Conservation (phyloP, 2,329 filamentous ascomycete species). For the Monilinia vaccinii-corymbosi region DNA sequence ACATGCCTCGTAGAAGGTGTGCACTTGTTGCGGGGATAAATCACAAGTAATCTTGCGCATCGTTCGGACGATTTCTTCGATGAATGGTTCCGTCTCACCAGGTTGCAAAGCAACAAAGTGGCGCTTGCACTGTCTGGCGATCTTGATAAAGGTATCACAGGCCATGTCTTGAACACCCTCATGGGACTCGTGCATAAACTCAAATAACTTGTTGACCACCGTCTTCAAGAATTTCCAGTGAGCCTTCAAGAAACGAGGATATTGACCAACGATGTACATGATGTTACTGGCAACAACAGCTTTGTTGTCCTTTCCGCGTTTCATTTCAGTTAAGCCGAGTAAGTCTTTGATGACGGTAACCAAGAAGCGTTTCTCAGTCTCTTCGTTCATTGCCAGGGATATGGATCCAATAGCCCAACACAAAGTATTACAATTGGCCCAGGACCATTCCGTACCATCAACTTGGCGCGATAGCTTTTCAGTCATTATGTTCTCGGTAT, state of each 20-base stretch:
- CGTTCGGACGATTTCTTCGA: conserved; percentile 94
- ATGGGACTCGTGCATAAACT: conserved; percentile 99
- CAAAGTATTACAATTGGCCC: conserved; percentile 98
- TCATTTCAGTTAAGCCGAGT: conserved; percentile 95
- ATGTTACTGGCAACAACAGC: conserved; percentile 98
- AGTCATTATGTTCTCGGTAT: conserved; percentile 98
- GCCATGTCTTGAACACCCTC: conserved; percentile 99
- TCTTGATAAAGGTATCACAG: conserved; percentile 99
- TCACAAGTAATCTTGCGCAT: conserved; percentile 95
- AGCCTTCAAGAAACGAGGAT: conserved; percentile 94
- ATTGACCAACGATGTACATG: conserved; percentile 99
- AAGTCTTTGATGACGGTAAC: conserved; percentile 99
- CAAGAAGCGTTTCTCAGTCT: conserved; percentile 96
- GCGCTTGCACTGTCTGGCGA: conserved; percentile 92
- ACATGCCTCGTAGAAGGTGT: conserved; percentile 98
- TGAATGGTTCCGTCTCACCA: conserved; percentile 90
- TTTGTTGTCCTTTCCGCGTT: conserved; percentile 98
- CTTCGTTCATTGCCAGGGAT: conserved; percentile 97
- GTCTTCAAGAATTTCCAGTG: conserved; percentile 99
- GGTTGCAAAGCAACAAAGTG: conserved; percentile 96
- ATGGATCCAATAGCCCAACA: conserved; percentile 99
- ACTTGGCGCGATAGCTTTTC: conserved; percentile 95
- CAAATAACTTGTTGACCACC: conserved; percentile 97
- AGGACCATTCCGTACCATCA: conserved; percentile 94
- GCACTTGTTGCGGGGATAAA: conserved; percentile 90